Percentiles rank a stretch among this genome's conserved stretches.
Evolutionary conservation across 108 stramenopile genomes (phyloP).

Genomic region (Discostella stelligeroides): DNA sequence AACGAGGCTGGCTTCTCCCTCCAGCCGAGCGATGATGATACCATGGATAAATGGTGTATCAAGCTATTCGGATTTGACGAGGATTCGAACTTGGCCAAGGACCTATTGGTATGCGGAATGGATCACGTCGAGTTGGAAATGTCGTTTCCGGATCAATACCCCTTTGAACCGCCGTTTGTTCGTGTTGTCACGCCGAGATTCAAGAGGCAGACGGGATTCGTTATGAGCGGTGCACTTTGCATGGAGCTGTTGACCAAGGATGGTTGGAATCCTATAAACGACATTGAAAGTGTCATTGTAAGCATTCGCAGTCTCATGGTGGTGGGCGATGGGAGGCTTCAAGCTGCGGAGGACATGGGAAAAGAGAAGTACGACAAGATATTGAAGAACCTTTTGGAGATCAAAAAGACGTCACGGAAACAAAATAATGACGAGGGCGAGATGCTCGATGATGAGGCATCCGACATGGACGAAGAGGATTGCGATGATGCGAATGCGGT

Average conservation of each 20-base stretch:
- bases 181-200: constrained; percentile 86
- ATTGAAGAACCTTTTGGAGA: constrained; percentile 7
- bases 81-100: constrained; percentile 80
- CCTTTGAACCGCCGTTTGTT: constrained; percentile 92
- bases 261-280: constrained; percentile 94
- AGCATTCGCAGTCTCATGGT: constrained; percentile 88
- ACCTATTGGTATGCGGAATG: constrained; percentile 70
- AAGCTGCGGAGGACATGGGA: constrained; percentile 66
- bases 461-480: constrained; percentile 17
- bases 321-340: constrained; percentile 85
- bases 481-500: constrained; percentile 11
- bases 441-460: constrained; percentile 29
- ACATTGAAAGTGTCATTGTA: constrained; percentile 93
- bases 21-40: constrained; percentile 71
- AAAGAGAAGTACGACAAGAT: constrained; percentile 44
- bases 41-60: constrained; percentile 89
- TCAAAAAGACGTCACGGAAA: constrained; percentile 26
- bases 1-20: constrained; percentile 83
- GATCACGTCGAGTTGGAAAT: constrained; percentile 89
- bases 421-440: constrained; percentile 18
- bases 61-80: constrained; percentile 88
- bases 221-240: constrained; percentile 93
- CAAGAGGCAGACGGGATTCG: constrained; percentile 92
- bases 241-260: constrained; percentile 93
- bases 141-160: constrained; percentile 92